Percentiles rank a stretch among this genome's conserved stretches.
phyloP scores from a whole-genome alignment of 1,284 basidiomycete species.

The Ganoderma resinaceum region DNA sequence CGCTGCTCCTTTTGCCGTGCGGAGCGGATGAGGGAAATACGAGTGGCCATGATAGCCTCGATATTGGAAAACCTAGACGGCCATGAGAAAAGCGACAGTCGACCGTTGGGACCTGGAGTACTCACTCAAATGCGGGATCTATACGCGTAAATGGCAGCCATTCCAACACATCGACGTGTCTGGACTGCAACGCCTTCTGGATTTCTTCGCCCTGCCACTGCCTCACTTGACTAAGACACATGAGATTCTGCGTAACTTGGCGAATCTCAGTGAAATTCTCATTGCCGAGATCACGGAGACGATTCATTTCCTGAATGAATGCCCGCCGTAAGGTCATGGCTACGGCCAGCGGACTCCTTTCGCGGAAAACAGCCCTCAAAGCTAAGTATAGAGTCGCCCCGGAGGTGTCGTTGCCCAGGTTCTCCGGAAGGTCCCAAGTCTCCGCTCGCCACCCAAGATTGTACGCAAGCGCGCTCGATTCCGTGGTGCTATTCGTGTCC shows the following conservation, averaged over 20 bases:
- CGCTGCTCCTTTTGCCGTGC: conserved; percentile 68
- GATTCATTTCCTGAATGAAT: conserved; percentile 66
- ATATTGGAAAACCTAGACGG: conserved; percentile 72
- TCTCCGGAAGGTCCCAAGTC: conserved; percentile 90
- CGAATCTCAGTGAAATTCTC: conserved; percentile 83
- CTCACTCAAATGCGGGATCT: conserved; percentile 70
- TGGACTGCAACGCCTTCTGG: conserved; percentile 47
- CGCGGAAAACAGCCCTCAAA: conserved; percentile 79
- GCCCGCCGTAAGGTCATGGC: conserved; percentile 56
- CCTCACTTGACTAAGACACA: conserved; percentile 80
- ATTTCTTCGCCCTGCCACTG: conserved; percentile 55
- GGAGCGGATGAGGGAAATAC: conserved; percentile 83
- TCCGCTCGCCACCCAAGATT: conserved; percentile 90
- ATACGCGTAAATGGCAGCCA: conserved; percentile 57
- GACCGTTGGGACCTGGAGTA: conserved; percentile 28
- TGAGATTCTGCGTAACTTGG: conserved; percentile 68
- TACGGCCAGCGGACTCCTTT: conserved; percentile 61
- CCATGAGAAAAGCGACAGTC: conserved; percentile 2
- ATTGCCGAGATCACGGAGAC: conserved; percentile 70
- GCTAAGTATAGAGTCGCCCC: conserved; percentile 79
- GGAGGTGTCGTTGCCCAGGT: conserved; percentile 48
- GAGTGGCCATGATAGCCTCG: conserved; percentile 84
- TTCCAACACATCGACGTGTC: conserved; percentile 42
- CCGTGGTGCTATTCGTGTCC: conserved; percentile 41
- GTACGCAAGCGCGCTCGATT: conserved; percentile 67